phyloP scores from a whole-genome alignment of 768 basidiomycete genomes.

The Leccinum longicurvipes region DNA sequence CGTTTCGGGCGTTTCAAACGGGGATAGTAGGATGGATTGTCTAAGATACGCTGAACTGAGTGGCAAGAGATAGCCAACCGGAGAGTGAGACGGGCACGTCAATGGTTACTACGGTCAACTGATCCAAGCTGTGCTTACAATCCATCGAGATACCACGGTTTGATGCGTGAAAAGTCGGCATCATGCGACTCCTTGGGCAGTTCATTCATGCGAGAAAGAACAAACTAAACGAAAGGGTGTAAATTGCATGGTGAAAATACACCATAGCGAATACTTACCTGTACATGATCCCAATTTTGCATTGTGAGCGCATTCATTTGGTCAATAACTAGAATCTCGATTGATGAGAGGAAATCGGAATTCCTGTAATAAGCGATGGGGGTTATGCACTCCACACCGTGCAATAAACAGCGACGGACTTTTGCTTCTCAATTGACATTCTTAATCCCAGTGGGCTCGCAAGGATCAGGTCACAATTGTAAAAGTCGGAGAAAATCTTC shows the following conservation, averaged over 20 bases:
- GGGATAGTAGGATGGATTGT: slow-evolving; percentile 83
- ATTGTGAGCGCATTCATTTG: slow-evolving; percentile 90
- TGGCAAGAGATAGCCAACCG: not conserved
- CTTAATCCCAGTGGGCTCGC: slow-evolving; percentile 92
- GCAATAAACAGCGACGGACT: slow-evolving; percentile 47
- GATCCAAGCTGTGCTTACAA: slow-evolving; percentile 55
- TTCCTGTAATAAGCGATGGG: slow-evolving; percentile 44
- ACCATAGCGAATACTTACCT: slow-evolving; percentile 46
- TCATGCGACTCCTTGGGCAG: slow-evolving; percentile 92
- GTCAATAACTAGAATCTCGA: slow-evolving; percentile 89
- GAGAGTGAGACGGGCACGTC: slow-evolving; percentile 65
- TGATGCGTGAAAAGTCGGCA: slow-evolving; percentile 94
- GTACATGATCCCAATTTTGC: slow-evolving; percentile 99
- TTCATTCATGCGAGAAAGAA: slow-evolving; percentile 81
- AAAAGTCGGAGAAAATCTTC: slow-evolving; percentile 89
- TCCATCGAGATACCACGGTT: slow-evolving; percentile 96
- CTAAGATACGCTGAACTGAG: slow-evolving; percentile 79
- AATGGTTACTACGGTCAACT: slow-evolving; percentile 67
- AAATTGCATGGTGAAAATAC: not conserved
- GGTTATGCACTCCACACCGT: not conserved
- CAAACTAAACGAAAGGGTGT: slow-evolving; percentile 52
- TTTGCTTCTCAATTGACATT: slow-evolving; percentile 91
- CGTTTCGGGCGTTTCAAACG: slow-evolving; percentile 87
- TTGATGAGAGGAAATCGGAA: slow-evolving; percentile 88
- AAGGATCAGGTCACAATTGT: slow-evolving; percentile 85